Base-by-base conservation (phyloP, 163 green algal species). In the Scenedesmus sp. region DNA sequence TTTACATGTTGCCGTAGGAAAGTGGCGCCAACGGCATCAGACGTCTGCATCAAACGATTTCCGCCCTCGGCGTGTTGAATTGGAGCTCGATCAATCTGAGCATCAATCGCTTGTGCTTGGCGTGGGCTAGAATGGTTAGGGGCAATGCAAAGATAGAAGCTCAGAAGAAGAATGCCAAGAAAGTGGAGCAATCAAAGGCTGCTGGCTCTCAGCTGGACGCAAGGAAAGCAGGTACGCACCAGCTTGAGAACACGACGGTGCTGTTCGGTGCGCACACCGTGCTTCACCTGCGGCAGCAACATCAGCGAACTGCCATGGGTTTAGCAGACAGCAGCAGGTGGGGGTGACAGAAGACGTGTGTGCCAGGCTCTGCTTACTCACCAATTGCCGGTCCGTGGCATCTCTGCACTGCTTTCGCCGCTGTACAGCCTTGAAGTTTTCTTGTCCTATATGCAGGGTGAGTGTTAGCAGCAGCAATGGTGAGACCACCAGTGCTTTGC, bases 131-230 rank as follows among this genome's bases (percentile, higher is more conserved):
- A 3, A 88, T 88, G 83, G 83, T 79, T 22, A n/a, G 83, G 30
- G 83, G 83, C 16, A 88, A 88, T 35, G 56, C 53, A 42, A 88
- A 88, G 37, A 51, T 51, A 49, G 83, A 89, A 43, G 33, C 83
- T 22, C 83, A 89, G 30, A 81, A 89, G 40, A 81, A 89, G 83
- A 65, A 42, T 26, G 42, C 56, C 35, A 89, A 89, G 83, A 89
- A 61, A 26, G 18, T 49, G 83, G 83, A 89, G 59, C 26, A 81
- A 15, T n/a, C 7, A 61, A 89, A 82, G 40, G 53, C 56, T 33
- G 40, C 83, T n/a, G 83, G 83, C 16, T 72, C 42, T 12, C 83
- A 89, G 37, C 24, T 89, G 40, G 83, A 81, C 22, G 83, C 83
- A 24, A 81, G 83, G n/a, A 81, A 81, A 82, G 83, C 83, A 89